Percentiles rank a stretch among this genome's conserved stretches.
phyloP scores from a whole-genome alignment of 257 asterid species.

The Solanum medicagineum region DNA sequence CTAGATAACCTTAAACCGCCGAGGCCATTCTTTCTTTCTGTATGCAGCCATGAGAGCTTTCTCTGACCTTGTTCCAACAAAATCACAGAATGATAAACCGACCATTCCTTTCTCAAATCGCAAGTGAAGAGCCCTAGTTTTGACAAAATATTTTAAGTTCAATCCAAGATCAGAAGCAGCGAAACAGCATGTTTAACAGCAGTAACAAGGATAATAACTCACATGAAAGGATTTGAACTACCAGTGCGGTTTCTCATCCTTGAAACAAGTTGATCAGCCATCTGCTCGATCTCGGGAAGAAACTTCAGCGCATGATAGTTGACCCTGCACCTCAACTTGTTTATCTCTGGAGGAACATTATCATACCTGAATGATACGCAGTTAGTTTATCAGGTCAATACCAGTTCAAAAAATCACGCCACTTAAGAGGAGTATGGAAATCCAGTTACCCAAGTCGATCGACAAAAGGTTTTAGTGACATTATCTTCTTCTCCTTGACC shows the following conservation, averaged over 20 bases:
- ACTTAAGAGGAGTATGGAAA: background rate
- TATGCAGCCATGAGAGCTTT: conserved; percentile 87
- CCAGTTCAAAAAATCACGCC: background rate
- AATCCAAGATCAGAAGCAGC: background rate
- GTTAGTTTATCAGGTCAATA: background rate
- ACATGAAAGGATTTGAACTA: conserved; percentile 89
- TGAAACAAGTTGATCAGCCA: conserved; percentile 90
- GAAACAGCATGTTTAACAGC: background rate
- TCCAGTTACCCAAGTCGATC: conserved; percentile 93
- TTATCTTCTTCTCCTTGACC: conserved; percentile 86
- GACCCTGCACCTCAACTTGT: conserved; percentile 94
- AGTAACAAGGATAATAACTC: conserved; percentile 11
- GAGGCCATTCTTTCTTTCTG: conserved; percentile 97
- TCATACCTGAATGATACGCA: conserved; percentile 57
- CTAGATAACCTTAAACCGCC: conserved; percentile 74
- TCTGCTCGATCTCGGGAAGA: conserved; percentile 90
- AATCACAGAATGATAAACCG: conserved; percentile 98
- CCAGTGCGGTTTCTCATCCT: conserved; percentile 97
- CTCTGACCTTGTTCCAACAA: conserved; percentile 87
- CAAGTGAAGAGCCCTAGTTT: conserved; percentile 93
- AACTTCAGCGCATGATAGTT: conserved; percentile 95
- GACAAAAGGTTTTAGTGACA: conserved; percentile 96
- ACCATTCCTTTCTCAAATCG: conserved; percentile 99
- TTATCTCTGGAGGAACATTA: conserved; percentile 92
- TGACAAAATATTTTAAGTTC: background rate